These are phyloP conservation scores for Boletus rufocinnamomeus DNA, from an alignment of 768 basidiomycete genomes.

Conservation along the genomic window DNA sequence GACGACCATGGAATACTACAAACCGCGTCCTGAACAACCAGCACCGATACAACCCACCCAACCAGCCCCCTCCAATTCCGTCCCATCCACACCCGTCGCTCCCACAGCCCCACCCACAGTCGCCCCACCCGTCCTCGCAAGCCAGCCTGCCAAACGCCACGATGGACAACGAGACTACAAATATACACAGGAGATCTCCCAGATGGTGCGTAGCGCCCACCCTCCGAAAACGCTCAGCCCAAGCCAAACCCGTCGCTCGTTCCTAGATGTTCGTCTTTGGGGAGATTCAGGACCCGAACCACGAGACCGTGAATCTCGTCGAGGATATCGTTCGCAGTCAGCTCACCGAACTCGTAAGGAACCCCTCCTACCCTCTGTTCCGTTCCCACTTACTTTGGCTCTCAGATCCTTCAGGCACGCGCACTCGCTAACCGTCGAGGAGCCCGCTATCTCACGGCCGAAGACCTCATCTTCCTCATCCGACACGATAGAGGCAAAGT, in stretches of 20 bases:
- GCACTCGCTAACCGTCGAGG: conserved; percentile 79
- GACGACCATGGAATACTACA: conserved; percentile 31
- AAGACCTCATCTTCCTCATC: conserved; percentile 96
- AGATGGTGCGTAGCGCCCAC: conserved; percentile 63
- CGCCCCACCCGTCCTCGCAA: conserved; percentile 7
- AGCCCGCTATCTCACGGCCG: conserved; percentile 83
- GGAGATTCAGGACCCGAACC: conserved; percentile 87
- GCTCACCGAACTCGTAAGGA: conserved; percentile 78
- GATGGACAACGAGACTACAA: conserved; percentile 67
- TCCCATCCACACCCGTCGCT: conserved; percentile 27
- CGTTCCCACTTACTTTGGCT: conserved; percentile 1
- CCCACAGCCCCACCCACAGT: conserved; percentile 7
- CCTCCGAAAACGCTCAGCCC: neutral
- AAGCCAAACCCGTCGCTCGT: neutral
- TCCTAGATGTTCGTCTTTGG: conserved; percentile 94
- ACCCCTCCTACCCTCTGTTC: too few relatives aligned
- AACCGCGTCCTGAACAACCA: conserved; percentile 28
- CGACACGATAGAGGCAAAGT: conserved; percentile 93
- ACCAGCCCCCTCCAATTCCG: conserved; percentile 11
- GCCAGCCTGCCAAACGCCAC: conserved; percentile 18
- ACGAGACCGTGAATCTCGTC: conserved; percentile 89
- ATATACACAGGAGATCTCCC: conserved; percentile 89
- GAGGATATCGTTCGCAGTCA: conserved; percentile 93
- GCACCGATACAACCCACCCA: conserved; percentile 18
- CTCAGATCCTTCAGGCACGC: conserved; percentile 86